Evolutionary conservation across 2,329 filamentous ascomycete species (phyloP).

Genomic region (Rutstroemia sydowiana): DNA sequence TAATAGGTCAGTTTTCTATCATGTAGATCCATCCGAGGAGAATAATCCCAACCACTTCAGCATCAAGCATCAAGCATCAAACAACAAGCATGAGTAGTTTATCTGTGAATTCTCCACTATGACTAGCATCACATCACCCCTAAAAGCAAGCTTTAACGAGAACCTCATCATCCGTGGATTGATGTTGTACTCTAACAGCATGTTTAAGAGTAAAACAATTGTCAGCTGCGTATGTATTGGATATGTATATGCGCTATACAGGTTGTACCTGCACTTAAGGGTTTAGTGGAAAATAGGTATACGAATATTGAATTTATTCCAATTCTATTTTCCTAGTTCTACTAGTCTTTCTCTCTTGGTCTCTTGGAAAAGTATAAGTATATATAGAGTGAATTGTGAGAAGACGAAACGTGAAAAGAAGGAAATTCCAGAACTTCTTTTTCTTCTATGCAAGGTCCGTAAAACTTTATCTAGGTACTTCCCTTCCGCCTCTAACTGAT

Average conservation of each 20-base stretch:
- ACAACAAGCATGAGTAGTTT: too few relatives aligned
- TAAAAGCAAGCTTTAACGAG: slow-evolving; percentile 1
- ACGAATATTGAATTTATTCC: neutral
- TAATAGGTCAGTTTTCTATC: too few relatives aligned
- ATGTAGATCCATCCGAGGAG: too few relatives aligned
- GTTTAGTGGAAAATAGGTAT: slow-evolving; percentile 6
- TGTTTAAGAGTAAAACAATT: slow-evolving; percentile 13
- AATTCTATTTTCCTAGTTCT: neutral
- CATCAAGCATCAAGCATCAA: too few relatives aligned
- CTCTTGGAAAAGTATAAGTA: too few relatives aligned
- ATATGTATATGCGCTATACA: neutral
- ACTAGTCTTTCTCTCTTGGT: too few relatives aligned
- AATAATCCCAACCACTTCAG: too few relatives aligned
- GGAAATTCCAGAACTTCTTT: too few relatives aligned
- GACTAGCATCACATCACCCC: neutral
- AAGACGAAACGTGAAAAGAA: too few relatives aligned
- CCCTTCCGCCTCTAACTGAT: neutral
- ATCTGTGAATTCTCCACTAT: too few relatives aligned
- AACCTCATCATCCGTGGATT: neutral
- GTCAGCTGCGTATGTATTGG: neutral
- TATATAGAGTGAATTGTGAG: too few relatives aligned
- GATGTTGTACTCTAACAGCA: slow-evolving; percentile 19
- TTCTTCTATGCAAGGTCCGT: neutral
- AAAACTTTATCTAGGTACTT: neutral
- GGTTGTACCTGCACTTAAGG: slow-evolving; percentile 13